Percentiles rank a stretch among this genome's conserved stretches.
phyloP scores from a whole-genome alignment of 2,329 filamentous ascomycete species.

The Trichoderma simmonsii region DNA sequence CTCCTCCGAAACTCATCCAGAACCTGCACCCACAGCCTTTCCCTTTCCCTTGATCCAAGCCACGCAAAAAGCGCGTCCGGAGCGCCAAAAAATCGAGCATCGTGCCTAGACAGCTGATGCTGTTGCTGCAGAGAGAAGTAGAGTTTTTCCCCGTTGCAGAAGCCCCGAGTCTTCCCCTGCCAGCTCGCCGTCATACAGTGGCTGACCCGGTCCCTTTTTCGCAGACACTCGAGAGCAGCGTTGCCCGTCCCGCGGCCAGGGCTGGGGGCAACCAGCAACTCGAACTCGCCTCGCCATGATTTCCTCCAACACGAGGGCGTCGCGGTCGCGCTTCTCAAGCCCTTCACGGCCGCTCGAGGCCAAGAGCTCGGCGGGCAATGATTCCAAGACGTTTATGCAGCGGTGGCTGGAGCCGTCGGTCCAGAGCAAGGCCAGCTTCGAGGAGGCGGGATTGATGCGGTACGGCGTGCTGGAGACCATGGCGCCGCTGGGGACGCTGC shows the following conservation, averaged over 20 bases:
- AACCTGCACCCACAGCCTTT: conserved; percentile 26
- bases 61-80: conserved; percentile 32
- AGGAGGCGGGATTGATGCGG: conserved; percentile 71
- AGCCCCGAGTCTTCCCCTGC: neutral
- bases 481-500: conserved; percentile 73
- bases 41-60: conserved; percentile 26
- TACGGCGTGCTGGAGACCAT: conserved; percentile 79
- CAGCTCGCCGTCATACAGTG: conserved; percentile 10
- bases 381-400: conserved; percentile 50
- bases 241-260: conserved; percentile 24
- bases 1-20: conserved; percentile 25
- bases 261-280: conserved; percentile 21
- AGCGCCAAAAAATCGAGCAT: conserved; percentile 24
- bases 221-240: conserved; percentile 32
- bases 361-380: conserved; percentile 34
- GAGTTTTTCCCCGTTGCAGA: neutral
- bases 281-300: conserved; percentile 31
- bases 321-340: conserved; percentile 57
- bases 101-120: conserved; percentile 35
- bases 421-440: conserved; percentile 66
- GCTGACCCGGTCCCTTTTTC: conserved; percentile 23
- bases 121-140: conserved; percentile 31
- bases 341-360: conserved; percentile 44
- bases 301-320: conserved; percentile 46
- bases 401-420: conserved; percentile 58